These are phyloP conservation scores for Hypoxylon sp. DNA, from an alignment of 2,329 filamentous ascomycete species.

Conservation along the genomic window DNA sequence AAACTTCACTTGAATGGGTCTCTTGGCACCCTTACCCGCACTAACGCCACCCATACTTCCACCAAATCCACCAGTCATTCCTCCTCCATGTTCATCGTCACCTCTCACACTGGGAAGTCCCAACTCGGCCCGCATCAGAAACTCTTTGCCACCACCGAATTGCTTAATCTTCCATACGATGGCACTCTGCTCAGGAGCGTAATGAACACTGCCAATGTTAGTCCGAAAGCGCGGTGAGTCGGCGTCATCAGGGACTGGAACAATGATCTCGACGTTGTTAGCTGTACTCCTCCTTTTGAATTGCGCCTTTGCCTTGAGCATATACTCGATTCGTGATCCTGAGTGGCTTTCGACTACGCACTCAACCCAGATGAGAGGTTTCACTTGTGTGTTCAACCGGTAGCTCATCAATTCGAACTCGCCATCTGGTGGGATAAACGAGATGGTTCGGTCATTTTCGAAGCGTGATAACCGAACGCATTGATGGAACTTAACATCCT, in stretches of 20 bases:
- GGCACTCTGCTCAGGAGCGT: conserved; percentile 95
- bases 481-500: conserved; percentile 99
- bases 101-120: conserved; percentile 94
- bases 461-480: conserved; percentile 96
- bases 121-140: conserved; percentile 97
- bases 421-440: conserved; percentile 97
- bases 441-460: conserved; percentile 98
- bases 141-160: conserved; percentile 98
- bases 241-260: conserved; percentile 96
- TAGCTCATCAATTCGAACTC: conserved; percentile 99
- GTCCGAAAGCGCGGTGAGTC: conserved; percentile 97
- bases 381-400: conserved; percentile 97
- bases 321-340: conserved; percentile 96
- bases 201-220: conserved; percentile 97
- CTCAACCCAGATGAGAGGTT: conserved; percentile 98
- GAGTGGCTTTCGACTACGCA: conserved; percentile 97
- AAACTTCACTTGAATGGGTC: conserved; percentile 99
- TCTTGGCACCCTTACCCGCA: conserved; percentile 88
- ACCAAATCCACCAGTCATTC: conserved; percentile 97
- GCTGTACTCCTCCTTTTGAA: conserved; percentile 98
- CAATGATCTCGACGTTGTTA: conserved; percentile 98
- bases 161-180: conserved; percentile 99
- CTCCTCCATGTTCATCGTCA: conserved; percentile 94
- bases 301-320: conserved; percentile 97
- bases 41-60: conserved; percentile 95